Percentiles rank a stretch among this genome's conserved stretches.
phyloP scores from a whole-genome alignment of 2,329 filamentous ascomycete genomes.

The Pseudocercospora crystallina region DNA sequence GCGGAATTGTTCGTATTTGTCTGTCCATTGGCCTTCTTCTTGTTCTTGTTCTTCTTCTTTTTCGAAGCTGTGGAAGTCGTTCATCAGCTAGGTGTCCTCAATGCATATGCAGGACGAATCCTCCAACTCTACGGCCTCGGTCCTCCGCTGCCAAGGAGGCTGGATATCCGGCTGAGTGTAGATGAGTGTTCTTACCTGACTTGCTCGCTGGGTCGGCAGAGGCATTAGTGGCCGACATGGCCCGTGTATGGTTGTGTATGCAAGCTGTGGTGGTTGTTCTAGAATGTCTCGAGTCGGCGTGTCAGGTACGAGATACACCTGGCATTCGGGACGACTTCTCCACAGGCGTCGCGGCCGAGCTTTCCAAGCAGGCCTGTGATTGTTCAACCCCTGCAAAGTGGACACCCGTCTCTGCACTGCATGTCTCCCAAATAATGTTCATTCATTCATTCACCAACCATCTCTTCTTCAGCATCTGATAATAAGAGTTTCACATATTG shows the following conservation, averaged over 20 bases:
- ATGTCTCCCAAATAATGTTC: too few species aligned
- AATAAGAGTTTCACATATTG: too few species aligned
- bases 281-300: neutral
- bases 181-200: conserved; percentile 17
- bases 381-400: too few species aligned
- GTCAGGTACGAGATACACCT: too few species aligned
- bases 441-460: too few species aligned
- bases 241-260: neutral
- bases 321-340: too few species aligned
- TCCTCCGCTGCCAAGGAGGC: conserved; percentile 1
- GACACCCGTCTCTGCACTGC: too few species aligned
- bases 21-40: conserved; percentile 55
- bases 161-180: neutral
- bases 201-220: conserved; percentile 15
- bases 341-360: too few species aligned
- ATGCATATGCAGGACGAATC: conserved; percentile 3
- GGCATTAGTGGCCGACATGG: conserved; percentile 21
- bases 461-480: too few species aligned
- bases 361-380: too few species aligned
- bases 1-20: conserved; percentile 40
- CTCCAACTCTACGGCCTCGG: conserved; percentile 8
- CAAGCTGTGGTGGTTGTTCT: too few species aligned
- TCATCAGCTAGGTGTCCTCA: too few species aligned
- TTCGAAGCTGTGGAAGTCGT: conserved; percentile 32
- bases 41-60: conserved; percentile 57